Base-by-base conservation (phyloP, 2,329 filamentous ascomycete genomes). In the Botrytis deweyae region DNA sequence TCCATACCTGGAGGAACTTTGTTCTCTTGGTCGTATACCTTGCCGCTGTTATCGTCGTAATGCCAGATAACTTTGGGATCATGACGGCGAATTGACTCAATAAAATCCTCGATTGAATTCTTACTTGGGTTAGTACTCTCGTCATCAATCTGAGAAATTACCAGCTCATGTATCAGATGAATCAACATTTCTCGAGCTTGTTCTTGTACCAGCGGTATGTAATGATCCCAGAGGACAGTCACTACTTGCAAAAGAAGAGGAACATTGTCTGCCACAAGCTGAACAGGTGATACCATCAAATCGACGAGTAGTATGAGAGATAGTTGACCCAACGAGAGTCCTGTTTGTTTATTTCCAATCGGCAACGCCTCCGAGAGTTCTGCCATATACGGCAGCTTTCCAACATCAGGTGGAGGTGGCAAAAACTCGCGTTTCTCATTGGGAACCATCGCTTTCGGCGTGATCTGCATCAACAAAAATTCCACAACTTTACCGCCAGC, bases 101-200 rank as follows among this genome's bases (percentile, higher is more conserved):
- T 93, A 72, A 98, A 89, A 74, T 94, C 90, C 82, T 99, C 95
- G 65, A 98, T 95, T 0, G 90, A 88, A 75, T 90, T 87, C 80
- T 93, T 94, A 70, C 90, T 90, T 3, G 85, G 83, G 1, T 82
- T 81, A 8, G 90, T 89, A 29, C 86, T 87, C 10, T 90, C 87
- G 74, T 93, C 90, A 73, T 97, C 92, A 74, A 97, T 90, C 63
- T 85, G 87, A 1, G 89, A 90, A 42, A 98, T 94, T 55, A 99
- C 94, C 10, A 98, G 87, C 82, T 98, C 96, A 79, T 99, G 96
- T 65, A 99, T 97, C 29, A 99, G 87, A 84, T 99, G 96, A 2
- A 99, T 95, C 25, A 99, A 88, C 95, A 99, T 97, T 83, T 99
- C 96, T 67, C 95, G 90, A 44, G 97, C 95, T 82, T 99, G 95